phyloP scores from a whole-genome alignment of 1,284 basidiomycete species.

The Ustilago curta region DNA sequence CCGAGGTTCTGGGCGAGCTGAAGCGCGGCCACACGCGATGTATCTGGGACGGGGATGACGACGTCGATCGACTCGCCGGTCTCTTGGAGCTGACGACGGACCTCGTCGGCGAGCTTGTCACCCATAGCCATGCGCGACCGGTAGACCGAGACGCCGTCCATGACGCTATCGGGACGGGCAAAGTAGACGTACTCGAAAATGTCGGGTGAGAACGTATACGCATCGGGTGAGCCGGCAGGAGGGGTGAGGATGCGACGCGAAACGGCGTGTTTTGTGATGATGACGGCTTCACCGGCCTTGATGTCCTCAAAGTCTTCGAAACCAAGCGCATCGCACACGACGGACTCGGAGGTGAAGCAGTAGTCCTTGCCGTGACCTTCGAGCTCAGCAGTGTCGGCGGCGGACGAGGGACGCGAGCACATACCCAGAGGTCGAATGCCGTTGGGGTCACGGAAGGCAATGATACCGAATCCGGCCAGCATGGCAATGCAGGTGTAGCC shows the following conservation, averaged over 20 bases:
- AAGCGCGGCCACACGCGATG: constrained; percentile 92
- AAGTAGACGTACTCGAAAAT: constrained; percentile 99
- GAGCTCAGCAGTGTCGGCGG: constrained; percentile 16
- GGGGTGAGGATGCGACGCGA: constrained; percentile 62
- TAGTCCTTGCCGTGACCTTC: constrained; percentile 76
- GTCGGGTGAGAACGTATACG: constrained; percentile 76
- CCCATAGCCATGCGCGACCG: constrained; percentile 99
- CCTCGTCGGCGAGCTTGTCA: constrained; percentile 90
- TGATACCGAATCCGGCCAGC: constrained; percentile 98
- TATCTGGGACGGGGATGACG: constrained; percentile 98
- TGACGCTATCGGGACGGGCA: constrained; percentile 94
- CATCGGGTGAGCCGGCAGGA: constrained; percentile 38
- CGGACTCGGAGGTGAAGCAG: constrained; percentile 93
- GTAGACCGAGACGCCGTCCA: constrained; percentile 98
- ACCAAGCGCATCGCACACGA: constrained; percentile 92
- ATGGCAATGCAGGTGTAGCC: constrained; percentile 97
- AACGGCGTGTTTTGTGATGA: constrained; percentile 77
- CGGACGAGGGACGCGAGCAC: constrained; percentile 58
- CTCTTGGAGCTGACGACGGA: constrained; percentile 79
- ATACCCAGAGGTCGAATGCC: constrained; percentile 85
- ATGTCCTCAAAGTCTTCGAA: constrained; percentile 95
- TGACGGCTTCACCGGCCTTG: constrained; percentile 90
- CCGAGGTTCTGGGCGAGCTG: constrained; percentile 91
- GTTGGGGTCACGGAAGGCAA: constrained; percentile 99
- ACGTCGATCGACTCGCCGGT: constrained; percentile 74